Evolutionary conservation across 1,284 basidiomycete species (phyloP), one percentile per base, ranked within the genome.

Genomic region (Laetiporus sulphureus): DNA sequence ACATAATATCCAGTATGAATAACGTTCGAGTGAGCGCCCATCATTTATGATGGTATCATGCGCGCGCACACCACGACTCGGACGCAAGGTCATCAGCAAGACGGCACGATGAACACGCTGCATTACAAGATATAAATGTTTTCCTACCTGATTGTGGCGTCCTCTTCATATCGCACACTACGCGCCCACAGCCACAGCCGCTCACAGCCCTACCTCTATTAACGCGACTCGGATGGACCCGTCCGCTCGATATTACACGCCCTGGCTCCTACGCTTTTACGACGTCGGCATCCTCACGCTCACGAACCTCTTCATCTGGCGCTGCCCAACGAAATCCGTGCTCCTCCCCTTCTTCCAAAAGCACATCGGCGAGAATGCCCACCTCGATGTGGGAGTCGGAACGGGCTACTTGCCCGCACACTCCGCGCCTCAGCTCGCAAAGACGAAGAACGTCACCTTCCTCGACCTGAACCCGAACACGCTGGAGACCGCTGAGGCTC

Each of bases 311-410:
- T 48, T 45, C 37, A 47, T 49, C 2, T 59, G 57, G 57, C 51
- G 47, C 6, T 56, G 55, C 32, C 38, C 49, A 1, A 56, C 55
- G 0, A 11, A 34, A 23, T 29, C 35, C 15, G 31, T 41, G 16
- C 54, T 54, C 22, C 42, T 53, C 23, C 55, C 55, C 1, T 52
- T 57, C 47, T 58, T 51, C 48, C 31, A 39, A 18, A 16, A 38
- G 12, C 47, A 54, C 40, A 33, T 53, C 15, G 47, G 46, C 16
- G 44, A 46, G 12, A 18, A 41, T n/a, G 45, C 52, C 5, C 55
- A 59, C 42, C 48, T 59, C 38, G 55, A 57, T 30, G 35, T 57
- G 20, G 57, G 54, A 8, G 50, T 49, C 21, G 55, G 55, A 16
- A 50, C 54, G 4, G 57, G 57, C n/a, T 57, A 54, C 46, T 57